Base-by-base conservation (phyloP, 805 yeast genomes). In the Kodamaea sagamina region DNA sequence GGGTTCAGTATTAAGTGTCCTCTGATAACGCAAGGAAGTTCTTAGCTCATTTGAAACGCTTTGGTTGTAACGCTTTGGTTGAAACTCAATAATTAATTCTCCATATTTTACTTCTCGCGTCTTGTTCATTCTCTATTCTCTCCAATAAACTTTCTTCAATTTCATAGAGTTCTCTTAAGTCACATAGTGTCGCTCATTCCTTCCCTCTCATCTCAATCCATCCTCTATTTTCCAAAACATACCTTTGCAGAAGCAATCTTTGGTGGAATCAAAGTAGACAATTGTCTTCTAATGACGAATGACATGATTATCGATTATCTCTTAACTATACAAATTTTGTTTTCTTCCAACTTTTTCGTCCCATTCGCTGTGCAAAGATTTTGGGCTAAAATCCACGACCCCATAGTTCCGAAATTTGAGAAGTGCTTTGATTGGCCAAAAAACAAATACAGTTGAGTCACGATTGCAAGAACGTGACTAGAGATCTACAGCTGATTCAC, bases 191-290 rank as follows among this genome's bases (percentile, higher is more conserved):
- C n/a, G n/a, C n/a, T n/a, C n/a, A n/a, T n/a, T n/a, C n/a, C n/a
- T n/a, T n/a, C n/a, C n/a, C n/a, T n/a, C n/a, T n/a, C n/a, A n/a
- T n/a, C n/a, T n/a, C n/a, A n/a, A 8, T 27, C 27, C 18, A 18
- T 4, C 12, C 6, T 25, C 32, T 26, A 24, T 12, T 10, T 17
- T 36, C 25, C 12, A 6, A 15, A 27, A 42, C 45, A 24, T 42
- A 85, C 92, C 72, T 84, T 79, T 36, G 96, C 93, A 50, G 97
- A 89, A 45, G 97, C 97, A 64, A 92, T 84, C 92, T 92, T 92
- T 68, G 99, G 99, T 59, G 99, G 99, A 65, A 92, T 90, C 75
- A 92, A 79, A 62, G 97, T 86, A 54, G 98, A 89, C 69, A 92
- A 79, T 59, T 84, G 84, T 76, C 99, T 90, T 84, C 87, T 90